Base-by-base conservation (phyloP, 164 flowering plant species). In the Warburgia ugandensis region DNA sequence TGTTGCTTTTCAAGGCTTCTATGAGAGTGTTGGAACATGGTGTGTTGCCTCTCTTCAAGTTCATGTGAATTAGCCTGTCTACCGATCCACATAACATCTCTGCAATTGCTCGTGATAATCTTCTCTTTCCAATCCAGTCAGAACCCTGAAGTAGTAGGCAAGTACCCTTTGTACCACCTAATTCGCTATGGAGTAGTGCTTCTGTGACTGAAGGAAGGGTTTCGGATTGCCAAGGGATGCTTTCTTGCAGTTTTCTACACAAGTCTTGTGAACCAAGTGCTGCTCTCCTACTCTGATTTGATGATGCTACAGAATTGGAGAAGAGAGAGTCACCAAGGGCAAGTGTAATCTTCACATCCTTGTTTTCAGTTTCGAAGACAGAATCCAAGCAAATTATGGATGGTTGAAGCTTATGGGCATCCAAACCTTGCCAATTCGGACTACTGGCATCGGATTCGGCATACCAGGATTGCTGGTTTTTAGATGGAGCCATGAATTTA, bases 141-240 rank as follows among this genome's bases (percentile, higher is more conserved):
- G 73, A 60, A 33, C 94, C 96, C 36, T 64, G 60, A 64, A 88
- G 55, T 55, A 83, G 45, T 4, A 84, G 30, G 84, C 91, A 85
- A 52, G 45, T 64, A 25, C 59, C 71, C 51, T 66, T 63, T 11
- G 29, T 50, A 45, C 63, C 56, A 12, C 29, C 14, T 2, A 54
- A 44, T 44, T 57, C 61, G 22, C 54, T 53, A 27, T 65, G 70
- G 30, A 59, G 41, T 60, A 86, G 37, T 25, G 83, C 75, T 21
- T 73, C 75, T 23, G 61, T 70, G n/a, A 86, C 75, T 14, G 65
- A 60, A 43, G 76, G 69, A 39, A 77, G 67, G 11, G 32, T 45
- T 20, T 75, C 73, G 7, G 68, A 56, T 54, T 85, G 85, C 86
- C 95, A 80, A 0, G 84, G 88, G 30, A 86, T 71, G 64, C 77